These are phyloP conservation scores for Populus tremula DNA, from an alignment of 345 rosid species.

Conservation along the genomic window DNA sequence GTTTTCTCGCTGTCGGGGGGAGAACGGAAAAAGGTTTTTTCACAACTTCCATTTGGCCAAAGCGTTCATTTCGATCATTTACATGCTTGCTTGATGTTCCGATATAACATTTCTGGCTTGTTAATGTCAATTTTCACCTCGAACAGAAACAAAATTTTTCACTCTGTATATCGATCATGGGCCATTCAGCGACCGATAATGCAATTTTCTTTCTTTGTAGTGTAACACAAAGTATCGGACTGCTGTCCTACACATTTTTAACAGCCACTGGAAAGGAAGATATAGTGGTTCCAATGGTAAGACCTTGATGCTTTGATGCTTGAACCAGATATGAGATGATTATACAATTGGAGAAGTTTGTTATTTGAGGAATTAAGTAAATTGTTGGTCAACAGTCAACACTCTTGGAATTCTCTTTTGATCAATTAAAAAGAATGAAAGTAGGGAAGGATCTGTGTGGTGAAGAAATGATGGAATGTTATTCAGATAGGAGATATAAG, in stretches of 20 bases:
- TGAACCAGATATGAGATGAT: neutral
- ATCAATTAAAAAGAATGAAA: too few species aligned
- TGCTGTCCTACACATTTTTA: conserved; percentile 71
- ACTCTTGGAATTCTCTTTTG: neutral
- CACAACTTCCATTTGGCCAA: neutral
- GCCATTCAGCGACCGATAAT: neutral
- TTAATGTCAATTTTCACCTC: too few species aligned
- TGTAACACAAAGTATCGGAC: conserved; percentile 55
- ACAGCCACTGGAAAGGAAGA: conserved; percentile 62
- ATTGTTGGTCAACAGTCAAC: too few species aligned
- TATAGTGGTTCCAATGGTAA: conserved; percentile 79
- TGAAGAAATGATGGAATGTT: too few species aligned
- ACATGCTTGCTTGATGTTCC: too few species aligned
- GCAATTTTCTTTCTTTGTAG: conserved; percentile 21
- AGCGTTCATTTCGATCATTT: too few species aligned
- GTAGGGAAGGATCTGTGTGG: too few species aligned
- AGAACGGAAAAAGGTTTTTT: conserved; percentile 42
- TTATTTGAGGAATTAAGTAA: too few species aligned
- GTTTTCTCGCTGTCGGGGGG: conserved; percentile 51
- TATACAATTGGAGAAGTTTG: neutral
- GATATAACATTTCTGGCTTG: too few species aligned
- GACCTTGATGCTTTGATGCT: neutral
- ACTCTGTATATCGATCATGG: too few species aligned
- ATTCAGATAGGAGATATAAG: too few species aligned
- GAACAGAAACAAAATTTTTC: too few species aligned